Evolutionary conservation across 768 basidiomycete species (phyloP).

Genomic region (Leccinum rimulosum): DNA sequence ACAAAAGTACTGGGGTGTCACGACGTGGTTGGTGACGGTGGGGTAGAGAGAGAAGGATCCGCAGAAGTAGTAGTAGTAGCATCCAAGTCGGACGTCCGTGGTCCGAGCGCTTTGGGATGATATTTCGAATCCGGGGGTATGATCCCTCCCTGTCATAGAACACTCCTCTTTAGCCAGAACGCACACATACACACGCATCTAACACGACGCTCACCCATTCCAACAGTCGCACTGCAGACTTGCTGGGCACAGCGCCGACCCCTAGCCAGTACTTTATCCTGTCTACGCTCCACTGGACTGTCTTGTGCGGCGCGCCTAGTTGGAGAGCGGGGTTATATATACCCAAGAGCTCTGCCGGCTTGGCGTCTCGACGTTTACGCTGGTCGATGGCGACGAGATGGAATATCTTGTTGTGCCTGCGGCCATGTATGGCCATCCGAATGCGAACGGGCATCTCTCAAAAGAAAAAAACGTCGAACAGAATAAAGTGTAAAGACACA

Average conservation of each 20-base stretch:
- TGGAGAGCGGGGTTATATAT: slow-evolving; percentile 72
- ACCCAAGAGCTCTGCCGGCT: slow-evolving; percentile 85
- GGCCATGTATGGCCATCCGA: slow-evolving; percentile 81
- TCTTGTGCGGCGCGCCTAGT: slow-evolving; percentile 56
- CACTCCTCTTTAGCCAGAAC: not conserved
- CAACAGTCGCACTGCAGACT: slow-evolving; percentile 72
- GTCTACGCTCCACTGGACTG: slow-evolving; percentile 84
- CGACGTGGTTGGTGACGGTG: not conserved
- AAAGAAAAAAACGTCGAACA: no score
- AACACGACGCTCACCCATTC: slow-evolving; percentile 53
- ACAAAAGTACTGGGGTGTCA: slow-evolving; percentile 11
- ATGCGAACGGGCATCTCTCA: slow-evolving; percentile 81
- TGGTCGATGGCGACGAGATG: slow-evolving; percentile 84
- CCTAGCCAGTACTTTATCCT: slow-evolving; percentile 89
- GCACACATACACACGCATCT: not conserved
- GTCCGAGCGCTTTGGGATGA: slow-evolving; percentile 38
- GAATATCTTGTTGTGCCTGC: slow-evolving; percentile 70
- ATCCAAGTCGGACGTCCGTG: slow-evolving; percentile 9
- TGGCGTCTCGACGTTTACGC: slow-evolving; percentile 70
- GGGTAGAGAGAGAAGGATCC: not conserved
- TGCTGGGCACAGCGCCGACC: slow-evolving; percentile 80
- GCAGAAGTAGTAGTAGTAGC: not conserved
- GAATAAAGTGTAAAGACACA: not conserved
- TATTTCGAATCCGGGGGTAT: slow-evolving; percentile 57
- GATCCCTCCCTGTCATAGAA: slow-evolving; percentile 53